These are phyloP conservation scores for Anisogramma anomala DNA, from an alignment of 2,329 filamentous ascomycete genomes.

Conservation along the genomic window DNA sequence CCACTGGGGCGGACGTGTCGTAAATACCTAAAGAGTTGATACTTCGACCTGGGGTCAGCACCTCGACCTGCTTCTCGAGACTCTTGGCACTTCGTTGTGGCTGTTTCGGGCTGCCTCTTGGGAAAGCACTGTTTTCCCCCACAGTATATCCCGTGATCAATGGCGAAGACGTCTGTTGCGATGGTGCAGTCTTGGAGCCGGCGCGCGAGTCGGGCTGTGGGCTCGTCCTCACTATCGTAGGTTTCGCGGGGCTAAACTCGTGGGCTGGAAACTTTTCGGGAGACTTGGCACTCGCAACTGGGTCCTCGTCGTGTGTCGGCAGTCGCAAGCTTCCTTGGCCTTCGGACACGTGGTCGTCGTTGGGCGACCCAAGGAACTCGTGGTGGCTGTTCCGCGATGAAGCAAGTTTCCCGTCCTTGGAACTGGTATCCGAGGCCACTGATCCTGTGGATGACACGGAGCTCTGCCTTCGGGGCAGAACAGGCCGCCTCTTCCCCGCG, in stretches of 20 bases:
- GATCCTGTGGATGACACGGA: slow-evolving; percentile 33
- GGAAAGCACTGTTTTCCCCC: background rate
- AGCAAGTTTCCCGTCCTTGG: slow-evolving; percentile 20
- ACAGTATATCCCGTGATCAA: background rate
- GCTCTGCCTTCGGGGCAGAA: slow-evolving; percentile 34
- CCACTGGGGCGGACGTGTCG: background rate
- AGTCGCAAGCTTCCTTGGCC: slow-evolving; percentile 8
- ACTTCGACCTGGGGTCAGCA: background rate
- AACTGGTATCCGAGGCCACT: slow-evolving; percentile 18
- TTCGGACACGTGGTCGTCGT: slow-evolving; percentile 1
- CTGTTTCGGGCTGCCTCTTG: background rate
- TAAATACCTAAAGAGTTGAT: background rate
- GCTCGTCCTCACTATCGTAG: background rate
- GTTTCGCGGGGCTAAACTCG: background rate
- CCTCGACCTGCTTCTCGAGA: slow-evolving; percentile 3
- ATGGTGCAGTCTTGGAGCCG: background rate
- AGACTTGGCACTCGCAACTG: slow-evolving; percentile 31
- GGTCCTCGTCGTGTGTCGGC: slow-evolving; percentile 7
- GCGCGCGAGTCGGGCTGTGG: background rate
- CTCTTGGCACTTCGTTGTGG: background rate
- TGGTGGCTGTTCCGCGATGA: background rate
- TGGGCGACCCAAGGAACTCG: slow-evolving; percentile 8
- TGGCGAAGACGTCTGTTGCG: background rate
- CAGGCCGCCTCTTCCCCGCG: slow-evolving; percentile 33
- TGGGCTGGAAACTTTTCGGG: slow-evolving; percentile 35